Percentiles rank a stretch among this genome's conserved stretches.
Evolutionary conservation across 192 early-diverging fungal genomes (phyloP).

Genomic region (Diversispora epigaea): DNA sequence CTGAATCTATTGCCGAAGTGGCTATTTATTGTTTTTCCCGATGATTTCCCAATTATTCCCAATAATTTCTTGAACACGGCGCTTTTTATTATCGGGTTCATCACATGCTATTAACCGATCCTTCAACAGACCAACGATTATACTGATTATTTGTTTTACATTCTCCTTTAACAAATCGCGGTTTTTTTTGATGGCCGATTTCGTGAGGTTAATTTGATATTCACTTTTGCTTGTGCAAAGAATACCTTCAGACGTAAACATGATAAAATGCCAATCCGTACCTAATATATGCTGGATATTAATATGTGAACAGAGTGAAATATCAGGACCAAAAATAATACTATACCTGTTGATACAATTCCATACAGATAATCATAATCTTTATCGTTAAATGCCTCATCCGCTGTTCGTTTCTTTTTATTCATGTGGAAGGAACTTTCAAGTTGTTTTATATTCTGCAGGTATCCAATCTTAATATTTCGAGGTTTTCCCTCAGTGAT

Average conservation of each 20-base stretch:
- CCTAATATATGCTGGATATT: background rate
- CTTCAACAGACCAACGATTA: constrained; percentile 17
- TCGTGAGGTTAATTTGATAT: background rate
- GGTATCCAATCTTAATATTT: background rate
- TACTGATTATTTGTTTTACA: constrained; percentile 21
- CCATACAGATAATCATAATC: constrained; percentile 20
- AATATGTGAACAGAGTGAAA: no score
- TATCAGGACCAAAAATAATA: no score
- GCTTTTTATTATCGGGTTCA: no score
- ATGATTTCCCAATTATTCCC: no score
- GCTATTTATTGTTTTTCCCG: no score
- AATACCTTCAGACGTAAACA: background rate
- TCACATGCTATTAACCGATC: constrained; percentile 10
- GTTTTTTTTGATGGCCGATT: background rate
- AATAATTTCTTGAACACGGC: no score
- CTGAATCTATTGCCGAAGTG: no score
- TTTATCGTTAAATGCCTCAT: background rate
- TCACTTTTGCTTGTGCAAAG: background rate
- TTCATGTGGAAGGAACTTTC: background rate
- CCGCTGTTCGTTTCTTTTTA: background rate
- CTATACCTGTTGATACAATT: constrained; percentile 5
- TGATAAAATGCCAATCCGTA: constrained; percentile 7
- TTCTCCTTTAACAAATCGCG: background rate
- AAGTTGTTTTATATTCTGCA: background rate
- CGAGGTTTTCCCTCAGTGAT: background rate